These are phyloP conservation scores for Pseudophaeomoniella oleicola DNA, from an alignment of 2,329 filamentous ascomycete species.

Conservation along the genomic window DNA sequence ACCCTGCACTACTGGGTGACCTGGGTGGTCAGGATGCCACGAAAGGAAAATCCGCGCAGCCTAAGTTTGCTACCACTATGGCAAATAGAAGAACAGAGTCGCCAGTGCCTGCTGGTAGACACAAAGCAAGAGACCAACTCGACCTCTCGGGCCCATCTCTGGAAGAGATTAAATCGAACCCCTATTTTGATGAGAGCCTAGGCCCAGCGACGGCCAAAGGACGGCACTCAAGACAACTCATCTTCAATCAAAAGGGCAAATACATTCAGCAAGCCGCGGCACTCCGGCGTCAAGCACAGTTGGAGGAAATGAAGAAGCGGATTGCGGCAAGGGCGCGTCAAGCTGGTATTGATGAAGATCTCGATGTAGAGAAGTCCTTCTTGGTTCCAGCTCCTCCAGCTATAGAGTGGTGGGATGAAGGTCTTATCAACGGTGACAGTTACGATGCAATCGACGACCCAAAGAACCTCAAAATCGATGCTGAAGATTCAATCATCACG, in stretches of 20 bases:
- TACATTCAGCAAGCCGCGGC: conserved; percentile 92
- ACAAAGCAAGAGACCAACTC: conserved; percentile 32
- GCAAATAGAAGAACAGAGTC: conserved; percentile 38
- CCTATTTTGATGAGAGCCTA: conserved; percentile 64
- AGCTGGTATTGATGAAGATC: conserved; percentile 84
- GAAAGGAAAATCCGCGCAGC: conserved; percentile 28
- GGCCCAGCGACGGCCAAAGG: conserved; percentile 48
- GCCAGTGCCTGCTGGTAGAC: conserved; percentile 14
- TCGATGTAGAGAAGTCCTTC: conserved; percentile 80
- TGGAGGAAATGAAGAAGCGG: conserved; percentile 89
- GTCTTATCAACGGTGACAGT: conserved; percentile 56
- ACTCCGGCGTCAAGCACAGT: conserved; percentile 66
- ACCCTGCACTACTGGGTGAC: conserved; percentile 54
- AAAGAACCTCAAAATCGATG: conserved; percentile 55
- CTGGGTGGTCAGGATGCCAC: conserved; percentile 22
- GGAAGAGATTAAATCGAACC: conserved; percentile 53
- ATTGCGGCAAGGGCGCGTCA: conserved; percentile 79
- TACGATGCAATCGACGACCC: conserved; percentile 58
- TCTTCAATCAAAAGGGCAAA: conserved; percentile 93
- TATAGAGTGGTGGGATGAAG: conserved; percentile 97
- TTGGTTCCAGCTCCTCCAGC: conserved; percentile 70
- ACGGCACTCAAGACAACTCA: conserved; percentile 58
- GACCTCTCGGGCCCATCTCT: conserved; percentile 43
- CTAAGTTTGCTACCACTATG: conserved; percentile 40
- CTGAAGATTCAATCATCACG: conserved; percentile 75